Base-by-base conservation (phyloP, 1,139 yeast genomes). In the Taphrina pruni region DNA sequence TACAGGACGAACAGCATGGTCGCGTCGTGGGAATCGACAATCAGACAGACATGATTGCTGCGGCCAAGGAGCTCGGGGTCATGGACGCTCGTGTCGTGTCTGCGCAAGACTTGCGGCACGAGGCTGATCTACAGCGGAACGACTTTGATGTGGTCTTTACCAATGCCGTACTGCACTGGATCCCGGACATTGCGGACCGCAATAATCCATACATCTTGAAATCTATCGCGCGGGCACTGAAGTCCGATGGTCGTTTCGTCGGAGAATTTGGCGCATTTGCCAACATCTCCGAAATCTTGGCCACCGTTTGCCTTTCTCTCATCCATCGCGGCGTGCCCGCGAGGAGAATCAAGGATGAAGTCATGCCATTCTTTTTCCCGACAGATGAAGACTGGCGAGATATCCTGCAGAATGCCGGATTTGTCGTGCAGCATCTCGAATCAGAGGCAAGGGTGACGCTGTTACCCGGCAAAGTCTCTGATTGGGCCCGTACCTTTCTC, bases 91-190 rank as follows among this genome's bases (percentile, higher is more conserved):
- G 41, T 3, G 43, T 68, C 20, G 58, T 60, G n/a, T 58, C 65
- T 7, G 66, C 65, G n/a, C 56, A 68, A 7, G 45, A 62, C 32
- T 41, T 64, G 7, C 38, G 36, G 1, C 54, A 58, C 11, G 41
- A 26, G 11, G 51, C 43, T 8, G 64, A 62, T 35, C 41, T 65
- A 21, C 65, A 65, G 14, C 45, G 48, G 14, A 54, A 41, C 45
- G 48, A 43, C 51, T 68, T 64, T 64, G 69, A 68, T 46, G 60
- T 50, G 35, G 70, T 68, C 57, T 64, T 68, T 20, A 62, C 65
- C 17, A 68, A 68, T 54, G 70, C 70, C 9, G 70, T 68, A 7
- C 45, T 68, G 32, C 70, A 68, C 45, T 68, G 70, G 70, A 48
- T 68, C 9, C 64, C 69, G 7, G 57, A 62, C n/a, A 57, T 62